Percentiles rank a stretch among this genome's conserved stretches.
Evolutionary conservation across 2,329 filamentous ascomycete species (phyloP).

Genomic region (Gremmenia infestans): DNA sequence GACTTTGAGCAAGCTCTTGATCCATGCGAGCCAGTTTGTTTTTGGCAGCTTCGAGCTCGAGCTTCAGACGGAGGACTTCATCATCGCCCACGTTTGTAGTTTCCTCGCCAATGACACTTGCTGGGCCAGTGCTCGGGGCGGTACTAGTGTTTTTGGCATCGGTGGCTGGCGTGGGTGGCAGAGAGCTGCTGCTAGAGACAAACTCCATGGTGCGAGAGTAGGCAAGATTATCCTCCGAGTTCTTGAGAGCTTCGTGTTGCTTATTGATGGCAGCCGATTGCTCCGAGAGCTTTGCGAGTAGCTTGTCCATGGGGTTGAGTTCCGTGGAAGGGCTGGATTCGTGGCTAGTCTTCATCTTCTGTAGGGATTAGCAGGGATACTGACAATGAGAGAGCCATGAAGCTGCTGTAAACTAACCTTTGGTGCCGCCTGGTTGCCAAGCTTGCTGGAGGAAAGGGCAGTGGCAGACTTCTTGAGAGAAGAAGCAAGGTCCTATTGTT

Average conservation of each 20-base stretch:
- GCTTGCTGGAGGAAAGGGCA: constrained; percentile 47
- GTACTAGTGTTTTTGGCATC: constrained; percentile 44
- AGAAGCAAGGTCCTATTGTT: constrained; percentile 17
- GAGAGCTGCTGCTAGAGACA: constrained; percentile 45
- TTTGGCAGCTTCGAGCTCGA: constrained; percentile 66
- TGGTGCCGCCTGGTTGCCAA: constrained; percentile 47
- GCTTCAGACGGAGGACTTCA: constrained; percentile 63
- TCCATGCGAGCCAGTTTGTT: constrained; percentile 67
- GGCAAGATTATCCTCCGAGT: constrained; percentile 23
- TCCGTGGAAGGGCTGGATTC: constrained; percentile 37
- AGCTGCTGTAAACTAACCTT: constrained; percentile 40
- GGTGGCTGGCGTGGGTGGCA: constrained; percentile 58
- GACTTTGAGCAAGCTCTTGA: constrained; percentile 63
- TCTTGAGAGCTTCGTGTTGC: constrained; percentile 51
- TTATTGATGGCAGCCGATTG: constrained; percentile 57
- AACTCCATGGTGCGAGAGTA: constrained; percentile 38
- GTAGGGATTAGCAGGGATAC: constrained; percentile 28
- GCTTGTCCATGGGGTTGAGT: constrained; percentile 60
- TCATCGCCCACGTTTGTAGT: constrained; percentile 35
- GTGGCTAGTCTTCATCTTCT: constrained; percentile 46
- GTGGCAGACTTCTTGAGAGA: constrained; percentile 35
- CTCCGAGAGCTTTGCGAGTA: constrained; percentile 69
- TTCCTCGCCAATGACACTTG: constrained; percentile 44
- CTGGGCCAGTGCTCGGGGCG: constrained; percentile 46
- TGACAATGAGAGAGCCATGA: not conserved